Evolutionary conservation across 2,329 filamentous ascomycete genomes (phyloP).

Genomic region (Ceratocystis harringtonii): DNA sequence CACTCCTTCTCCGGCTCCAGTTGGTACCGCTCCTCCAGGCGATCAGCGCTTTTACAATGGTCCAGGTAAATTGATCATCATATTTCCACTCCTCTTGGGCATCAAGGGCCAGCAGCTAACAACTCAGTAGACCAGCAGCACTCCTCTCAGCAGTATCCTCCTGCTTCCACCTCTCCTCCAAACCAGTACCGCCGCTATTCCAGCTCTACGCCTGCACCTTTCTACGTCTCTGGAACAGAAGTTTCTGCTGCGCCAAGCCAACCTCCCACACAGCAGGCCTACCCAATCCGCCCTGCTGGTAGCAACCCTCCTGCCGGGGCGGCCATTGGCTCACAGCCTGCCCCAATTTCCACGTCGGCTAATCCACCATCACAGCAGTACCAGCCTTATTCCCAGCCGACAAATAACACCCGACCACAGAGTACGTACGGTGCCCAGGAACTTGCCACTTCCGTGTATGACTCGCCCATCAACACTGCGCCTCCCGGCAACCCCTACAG

Average conservation of each 20-base stretch:
- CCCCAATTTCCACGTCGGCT: conserved; percentile 36
- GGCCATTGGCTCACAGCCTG: background rate
- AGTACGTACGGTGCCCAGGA: conserved; percentile 63
- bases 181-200: conserved; percentile 42
- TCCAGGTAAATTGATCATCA: conserved; percentile 7
- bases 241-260: conserved; percentile 28
- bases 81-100: background rate
- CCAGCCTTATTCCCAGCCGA: conserved; percentile 35
- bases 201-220: conserved; percentile 39
- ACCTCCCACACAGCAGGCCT: conserved; percentile 29
- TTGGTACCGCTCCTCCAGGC: conserved; percentile 47
- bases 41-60: conserved; percentile 18
- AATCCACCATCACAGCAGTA: conserved; percentile 30
- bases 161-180: conserved; percentile 31
- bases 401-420: conserved; percentile 41
- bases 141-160: background rate
- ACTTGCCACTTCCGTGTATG: conserved; percentile 61
- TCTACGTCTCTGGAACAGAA: conserved; percentile 49
- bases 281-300: conserved; percentile 30
- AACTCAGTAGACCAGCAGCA: conserved; percentile 28
- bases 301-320: conserved; percentile 25
- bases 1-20: conserved; percentile 36
- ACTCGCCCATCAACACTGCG: conserved; percentile 49
- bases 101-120: background rate
- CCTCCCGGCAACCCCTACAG: conserved; percentile 30